Evolutionary conservation across 257 asterid species (phyloP), one percentile per base, ranked within the genome.

Genomic region (Linderniella brevidens): DNA sequence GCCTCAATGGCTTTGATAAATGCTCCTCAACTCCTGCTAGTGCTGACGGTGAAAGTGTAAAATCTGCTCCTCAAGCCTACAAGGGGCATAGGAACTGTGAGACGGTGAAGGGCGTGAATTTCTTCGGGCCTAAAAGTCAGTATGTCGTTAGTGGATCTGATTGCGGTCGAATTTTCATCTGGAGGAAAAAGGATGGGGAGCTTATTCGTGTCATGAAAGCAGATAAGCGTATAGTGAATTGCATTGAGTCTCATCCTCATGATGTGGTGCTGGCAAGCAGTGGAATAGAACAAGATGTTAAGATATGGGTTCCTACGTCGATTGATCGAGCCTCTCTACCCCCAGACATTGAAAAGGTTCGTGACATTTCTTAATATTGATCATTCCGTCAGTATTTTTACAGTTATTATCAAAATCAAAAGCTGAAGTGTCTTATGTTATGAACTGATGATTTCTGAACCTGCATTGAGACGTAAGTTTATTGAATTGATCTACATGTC

Each of bases 81-180:
- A 84, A 60, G 68, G 96, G 96, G 62, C 96, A 84, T 53, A 60
- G 47, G 57, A 88, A 88, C 74, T 57, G 54, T 35, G 79, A 76
- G 54, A 88, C 96, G 8, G 83, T 88, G 63, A 84, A 79, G 68
- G 93, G 92, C 8, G 96, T 85, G 46, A 71, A 62, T 50, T 84
- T 88, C 64, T 77, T 76, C 63, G 98, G 98, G 55, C 94, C 98
- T n/a, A 88, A 58, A 57, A 64, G 80, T 45, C 95, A 88, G 48
- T 88, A 84, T 71, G 85, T 88, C 45, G 76, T 74, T 66, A 84
- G 93, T 53, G 94, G 96, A 46, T 88, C 98, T 14, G 93, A 84
- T 45, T 84, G 96, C 79, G 98, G 96, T 46, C 63, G 94, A 35
- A 81, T 88, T 61, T 88, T 80, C 68, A 76, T 88, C 53, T 88